A percentile compares a stretch with the other conserved stretches of the same genome.
phyloP scores from a whole-genome alignment of 169 alveolate species.

The Plasmodium berghei region DNA sequence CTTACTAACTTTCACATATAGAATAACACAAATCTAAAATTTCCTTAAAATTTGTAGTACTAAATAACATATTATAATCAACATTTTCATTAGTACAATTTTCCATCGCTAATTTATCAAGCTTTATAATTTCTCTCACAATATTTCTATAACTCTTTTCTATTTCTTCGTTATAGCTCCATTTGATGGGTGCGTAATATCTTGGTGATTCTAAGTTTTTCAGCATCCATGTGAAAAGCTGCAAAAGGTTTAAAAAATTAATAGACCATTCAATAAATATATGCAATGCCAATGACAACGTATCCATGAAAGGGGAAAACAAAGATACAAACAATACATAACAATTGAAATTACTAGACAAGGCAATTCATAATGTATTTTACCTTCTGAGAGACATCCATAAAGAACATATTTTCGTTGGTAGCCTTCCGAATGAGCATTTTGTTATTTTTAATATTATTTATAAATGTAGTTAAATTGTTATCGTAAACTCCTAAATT shows the following conservation, averaged over 20 bases:
- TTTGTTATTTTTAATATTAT: slow-evolving; percentile 43
- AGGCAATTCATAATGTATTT: too few relatives aligned
- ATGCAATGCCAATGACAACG: too few relatives aligned
- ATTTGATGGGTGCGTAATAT: slow-evolving; percentile 59
- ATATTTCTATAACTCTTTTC: slow-evolving; percentile 48
- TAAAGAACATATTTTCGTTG: slow-evolving; percentile 65
- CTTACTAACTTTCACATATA: not conserved
- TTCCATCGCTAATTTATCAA: slow-evolving; percentile 30
- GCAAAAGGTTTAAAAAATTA: not conserved
- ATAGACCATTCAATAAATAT: too few relatives aligned
- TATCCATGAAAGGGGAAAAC: too few relatives aligned
- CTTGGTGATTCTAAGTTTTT: slow-evolving; percentile 72
- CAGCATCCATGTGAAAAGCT: slow-evolving; percentile 68
- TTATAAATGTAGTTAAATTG: slow-evolving; percentile 40
- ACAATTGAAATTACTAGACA: too few relatives aligned
- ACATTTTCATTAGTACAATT: slow-evolving; percentile 60
- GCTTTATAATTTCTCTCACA: slow-evolving; percentile 27
- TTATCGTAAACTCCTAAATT: slow-evolving; percentile 60
- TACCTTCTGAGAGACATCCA: slow-evolving; percentile 68
- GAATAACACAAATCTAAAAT: slow-evolving; percentile 63
- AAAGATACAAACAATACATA: too few relatives aligned
- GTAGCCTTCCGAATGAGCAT: slow-evolving; percentile 16
- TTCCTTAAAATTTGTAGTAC: slow-evolving; percentile 58
- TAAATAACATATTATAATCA: slow-evolving; percentile 63
- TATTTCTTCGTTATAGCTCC: slow-evolving; percentile 29